A percentile compares a stretch with the other conserved stretches of the same genome.
phyloP scores from a whole-genome alignment of 495 filamentous ascomycete genomes.

The Neurospora africana region DNA sequence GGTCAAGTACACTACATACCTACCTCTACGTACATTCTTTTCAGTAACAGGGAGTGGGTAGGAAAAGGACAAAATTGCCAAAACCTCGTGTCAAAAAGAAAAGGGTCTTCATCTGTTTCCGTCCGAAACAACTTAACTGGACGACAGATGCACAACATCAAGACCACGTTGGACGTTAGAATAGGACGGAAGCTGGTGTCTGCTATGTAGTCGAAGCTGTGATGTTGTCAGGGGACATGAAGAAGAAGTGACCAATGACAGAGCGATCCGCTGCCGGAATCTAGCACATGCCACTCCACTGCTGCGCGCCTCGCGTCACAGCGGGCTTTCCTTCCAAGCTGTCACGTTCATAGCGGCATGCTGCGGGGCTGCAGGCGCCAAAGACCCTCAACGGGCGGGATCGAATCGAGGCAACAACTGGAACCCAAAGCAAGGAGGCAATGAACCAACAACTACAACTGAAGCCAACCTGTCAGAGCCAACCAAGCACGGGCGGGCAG shows the following conservation, averaged over 20 bases:
- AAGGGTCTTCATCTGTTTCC: background rate
- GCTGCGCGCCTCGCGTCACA: constrained; percentile 22
- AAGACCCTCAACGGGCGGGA: background rate
- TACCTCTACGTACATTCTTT: background rate
- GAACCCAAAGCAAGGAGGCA: background rate
- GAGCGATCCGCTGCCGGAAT: background rate
- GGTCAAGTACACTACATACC: no score
- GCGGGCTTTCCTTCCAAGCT: background rate
- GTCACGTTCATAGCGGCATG: background rate
- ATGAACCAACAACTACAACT: background rate
- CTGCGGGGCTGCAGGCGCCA: background rate
- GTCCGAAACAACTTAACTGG: background rate
- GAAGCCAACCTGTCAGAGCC: background rate
- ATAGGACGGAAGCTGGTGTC: background rate
- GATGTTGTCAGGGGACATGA: background rate
- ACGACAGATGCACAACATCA: background rate
- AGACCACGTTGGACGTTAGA: background rate
- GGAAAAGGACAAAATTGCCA: background rate
- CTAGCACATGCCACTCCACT: background rate
- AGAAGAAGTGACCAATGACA: background rate
- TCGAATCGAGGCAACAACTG: background rate
- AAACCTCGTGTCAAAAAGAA: background rate
- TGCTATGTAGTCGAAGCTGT: background rate
- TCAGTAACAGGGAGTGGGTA: background rate
- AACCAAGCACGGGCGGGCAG: background rate